Conservation (phyloP, 805 yeast species). For the Wickerhamiella kurtzmanii region DNA sequence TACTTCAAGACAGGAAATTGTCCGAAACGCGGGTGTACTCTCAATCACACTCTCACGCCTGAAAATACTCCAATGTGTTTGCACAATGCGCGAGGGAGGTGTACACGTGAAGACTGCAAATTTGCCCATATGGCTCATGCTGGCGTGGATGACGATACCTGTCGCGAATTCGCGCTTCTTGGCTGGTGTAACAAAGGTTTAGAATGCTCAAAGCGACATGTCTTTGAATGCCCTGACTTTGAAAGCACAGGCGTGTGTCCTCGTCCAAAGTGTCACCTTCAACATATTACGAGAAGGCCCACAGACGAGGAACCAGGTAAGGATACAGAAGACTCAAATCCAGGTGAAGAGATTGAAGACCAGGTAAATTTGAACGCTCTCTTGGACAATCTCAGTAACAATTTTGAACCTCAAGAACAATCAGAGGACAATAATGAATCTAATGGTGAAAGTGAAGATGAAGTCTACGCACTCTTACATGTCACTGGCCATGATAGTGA, state of each 20-base stretch:
- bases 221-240: slow-evolving; percentile 56
- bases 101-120: slow-evolving; percentile 37
- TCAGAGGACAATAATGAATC: not conserved
- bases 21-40: slow-evolving; percentile 33
- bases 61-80: slow-evolving; percentile 49
- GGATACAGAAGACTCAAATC: slow-evolving; percentile 8
- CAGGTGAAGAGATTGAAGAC: slow-evolving; percentile 5
- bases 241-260: slow-evolving; percentile 49
- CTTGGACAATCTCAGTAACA: slow-evolving; percentile 1
- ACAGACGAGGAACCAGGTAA: slow-evolving; percentile 7
- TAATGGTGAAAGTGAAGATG: not conserved
- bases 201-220: slow-evolving; percentile 44
- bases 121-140: slow-evolving; percentile 37
- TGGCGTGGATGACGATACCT: slow-evolving; percentile 33
- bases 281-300: slow-evolving; percentile 30
- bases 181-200: slow-evolving; percentile 58
- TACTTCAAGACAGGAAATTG: slow-evolving; percentile 36
- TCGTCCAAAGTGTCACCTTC: slow-evolving; percentile 38
- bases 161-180: slow-evolving; percentile 53
- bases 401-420: not conserved
- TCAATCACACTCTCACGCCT: slow-evolving; percentile 45
- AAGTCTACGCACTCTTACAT: not conserved
- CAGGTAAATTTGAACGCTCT: slow-evolving; percentile 5
- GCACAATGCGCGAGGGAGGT: slow-evolving; percentile 35
- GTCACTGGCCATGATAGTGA: not conserved